Conservation (phyloP, 2,329 filamentous ascomycete species). For the Dothidotthia symphoricarpi region DNA sequence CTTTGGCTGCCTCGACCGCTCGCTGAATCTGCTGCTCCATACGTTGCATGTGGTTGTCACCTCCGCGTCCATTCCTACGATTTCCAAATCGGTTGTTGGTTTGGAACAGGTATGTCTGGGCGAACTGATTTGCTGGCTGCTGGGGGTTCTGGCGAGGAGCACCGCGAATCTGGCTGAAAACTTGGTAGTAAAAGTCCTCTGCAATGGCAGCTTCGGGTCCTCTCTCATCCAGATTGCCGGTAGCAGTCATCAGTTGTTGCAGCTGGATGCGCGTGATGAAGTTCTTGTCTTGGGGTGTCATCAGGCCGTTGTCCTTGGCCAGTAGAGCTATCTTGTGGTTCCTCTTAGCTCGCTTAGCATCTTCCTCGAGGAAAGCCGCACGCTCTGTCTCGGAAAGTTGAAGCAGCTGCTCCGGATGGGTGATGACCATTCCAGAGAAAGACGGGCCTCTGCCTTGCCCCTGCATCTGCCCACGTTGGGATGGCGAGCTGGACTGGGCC, state of each 20-base stretch:
- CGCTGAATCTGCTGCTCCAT: constrained; percentile 99
- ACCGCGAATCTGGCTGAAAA: constrained; percentile 90
- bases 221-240: constrained; percentile 78
- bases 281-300: constrained; percentile 99
- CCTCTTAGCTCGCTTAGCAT: constrained; percentile 90
- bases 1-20: constrained; percentile 94
- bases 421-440: constrained; percentile 54
- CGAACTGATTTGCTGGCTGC: constrained; percentile 92
- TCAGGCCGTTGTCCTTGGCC: constrained; percentile 91
- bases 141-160: constrained; percentile 86
- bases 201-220: constrained; percentile 76
- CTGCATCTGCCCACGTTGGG: constrained; percentile 36
- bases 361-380: constrained; percentile 78
- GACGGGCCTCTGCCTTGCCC: constrained; percentile 49
- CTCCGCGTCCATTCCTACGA: constrained; percentile 75
- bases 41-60: constrained; percentile 95
- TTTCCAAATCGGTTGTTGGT: constrained; percentile 80
- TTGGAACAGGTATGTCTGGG: constrained; percentile 95
- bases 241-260: constrained; percentile 91
- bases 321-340: constrained; percentile 97
- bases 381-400: constrained; percentile 82
- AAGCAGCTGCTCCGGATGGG: constrained; percentile 71
- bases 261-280: constrained; percentile 98
- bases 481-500: constrained; percentile 24
- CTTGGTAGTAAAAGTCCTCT: constrained; percentile 98